Base-by-base conservation (phyloP, 169 alveolate species). In the Cryptosporidium viatorum region DNA sequence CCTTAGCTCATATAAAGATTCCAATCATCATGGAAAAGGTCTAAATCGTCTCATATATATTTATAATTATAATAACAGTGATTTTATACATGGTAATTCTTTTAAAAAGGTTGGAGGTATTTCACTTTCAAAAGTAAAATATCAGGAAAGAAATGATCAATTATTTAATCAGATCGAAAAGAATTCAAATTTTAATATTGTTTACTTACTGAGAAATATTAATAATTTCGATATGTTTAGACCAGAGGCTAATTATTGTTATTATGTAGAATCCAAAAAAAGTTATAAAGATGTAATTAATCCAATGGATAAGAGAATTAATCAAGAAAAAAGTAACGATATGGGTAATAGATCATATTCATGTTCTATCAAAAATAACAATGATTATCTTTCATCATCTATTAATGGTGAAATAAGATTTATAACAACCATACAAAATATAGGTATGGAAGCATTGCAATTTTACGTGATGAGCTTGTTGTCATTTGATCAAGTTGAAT, bases 361-460 rank as follows among this genome's bases (percentile, higher is more conserved):
- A 21, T 65, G 80, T n/a, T 80, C 89, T 1, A 65, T 80, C n/a
- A 65, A 26, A 35, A 80, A 67, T 12, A 62, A 45, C 21, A 80
- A 80, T 14, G 89, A 80, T 29, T 62, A 23, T 43, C 37, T 80
- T 18, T 80, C 89, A 9, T 80, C 89, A 6, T n/a, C 50, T 14
- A 43, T 62, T 29, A 60, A 41, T 45, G 23, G 37, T 5, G 55
- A 65, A 10, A 80, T 80, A 5, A 58, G 89, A 41, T 80, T 59
- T 41, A 18, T 80, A 10, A 62, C 89, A 23, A 80, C 89, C 12
- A 35, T 65, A 37, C 89, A 80, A 43, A 80, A 33, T 26, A 80
- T 80, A 41, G 74, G 89, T 0, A 10, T 80, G n/a, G 89, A 80
- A 51, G 67, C 75, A 26, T 12, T 80, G n/a, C 73, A 80, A 43